Percentiles rank a stretch among this genome's conserved stretches.
Conservation (phyloP, 495 filamentous ascomycete genomes). For the Daldinia decipiens region DNA sequence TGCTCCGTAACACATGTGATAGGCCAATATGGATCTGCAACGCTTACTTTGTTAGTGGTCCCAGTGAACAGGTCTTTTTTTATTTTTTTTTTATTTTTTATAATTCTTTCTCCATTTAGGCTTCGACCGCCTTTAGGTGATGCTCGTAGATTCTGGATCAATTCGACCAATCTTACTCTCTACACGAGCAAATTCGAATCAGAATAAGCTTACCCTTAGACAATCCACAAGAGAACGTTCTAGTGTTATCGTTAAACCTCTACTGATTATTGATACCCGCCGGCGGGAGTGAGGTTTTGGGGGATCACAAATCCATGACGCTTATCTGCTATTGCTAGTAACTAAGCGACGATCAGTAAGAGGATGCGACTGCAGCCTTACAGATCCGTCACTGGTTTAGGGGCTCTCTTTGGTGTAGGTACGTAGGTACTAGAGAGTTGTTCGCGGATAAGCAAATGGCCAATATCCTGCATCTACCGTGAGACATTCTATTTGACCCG, state of each 20-base stretch:
- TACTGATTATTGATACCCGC: slow-evolving; percentile 3
- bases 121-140: slow-evolving; percentile 36
- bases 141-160: slow-evolving; percentile 33
- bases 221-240: slow-evolving; percentile 6
- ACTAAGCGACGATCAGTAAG: slow-evolving; percentile 20
- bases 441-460: neutral
- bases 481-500: slow-evolving; percentile 21
- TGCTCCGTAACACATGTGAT: slow-evolving; percentile 50
- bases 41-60: slow-evolving; percentile 49
- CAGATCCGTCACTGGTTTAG: slow-evolving; percentile 6
- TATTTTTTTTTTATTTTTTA: too few species aligned
- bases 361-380: slow-evolving; percentile 33
- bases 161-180: slow-evolving; percentile 23
- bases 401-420: slow-evolving; percentile 7
- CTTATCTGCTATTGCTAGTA: slow-evolving; percentile 25
- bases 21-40: slow-evolving; percentile 44
- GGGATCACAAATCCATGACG: slow-evolving; percentile 23
- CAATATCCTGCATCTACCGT: slow-evolving; percentile 19
- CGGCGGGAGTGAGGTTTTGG: slow-evolving; percentile 1
- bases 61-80: slow-evolving; percentile 31
- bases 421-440: neutral
- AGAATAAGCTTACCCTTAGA: slow-evolving; percentile 11
- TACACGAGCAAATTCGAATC: slow-evolving; percentile 20
- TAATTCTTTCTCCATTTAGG: neutral
- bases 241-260: neutral